phyloP scores from a whole-genome alignment of 2,329 filamentous ascomycete species.

The Stemphylium vesicarium region DNA sequence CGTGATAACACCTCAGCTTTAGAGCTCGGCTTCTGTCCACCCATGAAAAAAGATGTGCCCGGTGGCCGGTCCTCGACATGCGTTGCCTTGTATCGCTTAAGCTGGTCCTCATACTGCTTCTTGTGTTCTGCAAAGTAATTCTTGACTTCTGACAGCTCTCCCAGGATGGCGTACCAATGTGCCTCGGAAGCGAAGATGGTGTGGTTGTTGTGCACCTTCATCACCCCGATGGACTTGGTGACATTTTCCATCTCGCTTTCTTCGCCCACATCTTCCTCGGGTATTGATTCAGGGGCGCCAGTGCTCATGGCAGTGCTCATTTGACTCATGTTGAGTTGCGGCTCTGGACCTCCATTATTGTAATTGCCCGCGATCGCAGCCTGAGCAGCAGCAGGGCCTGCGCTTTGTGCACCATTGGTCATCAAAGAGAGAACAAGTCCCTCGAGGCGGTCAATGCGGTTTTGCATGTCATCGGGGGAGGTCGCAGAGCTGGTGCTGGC shows the following conservation, averaged over 20 bases:
- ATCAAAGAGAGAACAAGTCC: constrained; percentile 90
- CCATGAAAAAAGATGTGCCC: constrained; percentile 80
- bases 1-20: constrained; percentile 79
- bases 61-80: constrained; percentile 63
- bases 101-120: constrained; percentile 84
- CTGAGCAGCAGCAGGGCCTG: constrained; percentile 65
- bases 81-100: constrained; percentile 74
- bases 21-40: constrained; percentile 70
- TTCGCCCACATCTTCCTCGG: constrained; percentile 59
- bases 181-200: constrained; percentile 58
- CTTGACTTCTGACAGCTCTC: constrained; percentile 85
- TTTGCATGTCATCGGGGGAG: constrained; percentile 95
- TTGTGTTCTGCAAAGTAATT: constrained; percentile 87
- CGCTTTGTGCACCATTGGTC: constrained; percentile 78
- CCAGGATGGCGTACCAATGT: constrained; percentile 60
- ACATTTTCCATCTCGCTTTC: constrained; percentile 68
- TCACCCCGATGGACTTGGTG: constrained; percentile 58
- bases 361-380: constrained; percentile 61
- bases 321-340: constrained; percentile 59
- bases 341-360: constrained; percentile 48
- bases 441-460: constrained; percentile 93
- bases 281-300: constrained; percentile 61
- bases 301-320: constrained; percentile 63
- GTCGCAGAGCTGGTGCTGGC: constrained; percentile 62
- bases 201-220: constrained; percentile 59